Base-by-base conservation (phyloP, 108 stramenopile species). In the Discostella pseudostelligera region DNA sequence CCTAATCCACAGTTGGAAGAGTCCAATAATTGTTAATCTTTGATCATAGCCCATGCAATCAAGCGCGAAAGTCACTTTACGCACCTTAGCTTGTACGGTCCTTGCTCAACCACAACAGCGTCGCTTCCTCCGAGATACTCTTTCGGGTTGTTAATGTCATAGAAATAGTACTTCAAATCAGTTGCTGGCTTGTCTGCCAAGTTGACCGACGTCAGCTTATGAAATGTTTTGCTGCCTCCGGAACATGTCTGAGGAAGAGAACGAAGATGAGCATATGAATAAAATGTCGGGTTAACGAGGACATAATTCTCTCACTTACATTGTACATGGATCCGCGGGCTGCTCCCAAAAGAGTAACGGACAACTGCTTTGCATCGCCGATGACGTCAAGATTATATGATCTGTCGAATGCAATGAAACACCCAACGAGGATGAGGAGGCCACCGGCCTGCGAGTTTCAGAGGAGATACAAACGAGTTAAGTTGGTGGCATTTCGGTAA, bases 251-350 rank as follows among this genome's bases (percentile, higher is more conserved):
- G 10, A 47, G 61, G 17, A 13, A 35, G 35, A 11, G 45, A 10
- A 44, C 25, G 51, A 35, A 29, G 26, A 22, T 37, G 53, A 40
- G 32, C 29, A 21, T 8, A 2, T 26, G 17, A 62, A 13, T 16
- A 26, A 39, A 26, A 66, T 22, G 21, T n/a, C n/a, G n/a, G n/a
- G n/a, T n/a, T n/a, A n/a, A n/a, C n/a, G n/a, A n/a, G n/a, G n/a
- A n/a, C n/a, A n/a, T n/a, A n/a, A n/a, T n/a, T n/a, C n/a, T n/a
- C n/a, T n/a, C n/a, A 57, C 78, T 70, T 61, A 79, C 69, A 72
- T 76, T 76, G 70, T 76, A 76, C 79, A 80, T 44, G 24, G 79
- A 80, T 43, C 79, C 79, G 35, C 59, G 58, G 19, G 35, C 63
- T 20, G 29, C 70, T 11, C 79, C 79, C 8, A 56, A 35, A 11